phyloP scores from a whole-genome alignment of 495 filamentous ascomycete species.

The Talaromyces trachyspermus region DNA sequence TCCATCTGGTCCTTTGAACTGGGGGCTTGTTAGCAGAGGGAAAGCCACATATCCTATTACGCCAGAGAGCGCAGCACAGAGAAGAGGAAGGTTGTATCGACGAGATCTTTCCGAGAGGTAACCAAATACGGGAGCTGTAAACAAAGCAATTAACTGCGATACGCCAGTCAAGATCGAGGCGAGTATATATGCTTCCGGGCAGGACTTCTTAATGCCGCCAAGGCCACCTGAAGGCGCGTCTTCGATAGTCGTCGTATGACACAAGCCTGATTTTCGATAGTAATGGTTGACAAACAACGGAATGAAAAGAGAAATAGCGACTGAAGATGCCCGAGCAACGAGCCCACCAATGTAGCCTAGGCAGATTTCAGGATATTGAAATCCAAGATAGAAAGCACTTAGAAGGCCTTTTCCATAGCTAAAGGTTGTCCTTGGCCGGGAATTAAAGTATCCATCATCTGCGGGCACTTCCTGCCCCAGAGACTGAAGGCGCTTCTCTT shows the following conservation, averaged over 20 bases:
- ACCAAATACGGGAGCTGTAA: slow-evolving; percentile 82
- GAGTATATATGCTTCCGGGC: slow-evolving; percentile 75
- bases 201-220: slow-evolving; percentile 68
- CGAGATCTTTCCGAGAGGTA: slow-evolving; percentile 59
- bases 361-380: slow-evolving; percentile 66
- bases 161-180: slow-evolving; percentile 79
- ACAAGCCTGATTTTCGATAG: slow-evolving; percentile 75
- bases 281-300: slow-evolving; percentile 86
- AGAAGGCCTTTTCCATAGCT: slow-evolving; percentile 41
- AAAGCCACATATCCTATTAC: slow-evolving; percentile 70
- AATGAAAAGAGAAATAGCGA: slow-evolving; percentile 90
- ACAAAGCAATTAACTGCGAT: slow-evolving; percentile 76
- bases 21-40: slow-evolving; percentile 60
- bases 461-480: background rate
- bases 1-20: slow-evolving; percentile 51
- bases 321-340: slow-evolving; percentile 90
- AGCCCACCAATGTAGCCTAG: slow-evolving; percentile 91
- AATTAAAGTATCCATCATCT: slow-evolving; percentile 5
- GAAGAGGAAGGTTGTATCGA: slow-evolving; percentile 63
- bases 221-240: slow-evolving; percentile 30
- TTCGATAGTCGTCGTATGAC: slow-evolving; percentile 45
- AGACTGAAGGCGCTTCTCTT: slow-evolving; percentile 44
- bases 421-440: slow-evolving; percentile 9
- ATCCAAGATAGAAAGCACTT: slow-evolving; percentile 64
- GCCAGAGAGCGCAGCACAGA: slow-evolving; percentile 62